Percentiles rank a stretch among this genome's conserved stretches.
Evolutionary conservation across 768 basidiomycete species (phyloP).

Genomic region (Hydnomerulius pinastri): DNA sequence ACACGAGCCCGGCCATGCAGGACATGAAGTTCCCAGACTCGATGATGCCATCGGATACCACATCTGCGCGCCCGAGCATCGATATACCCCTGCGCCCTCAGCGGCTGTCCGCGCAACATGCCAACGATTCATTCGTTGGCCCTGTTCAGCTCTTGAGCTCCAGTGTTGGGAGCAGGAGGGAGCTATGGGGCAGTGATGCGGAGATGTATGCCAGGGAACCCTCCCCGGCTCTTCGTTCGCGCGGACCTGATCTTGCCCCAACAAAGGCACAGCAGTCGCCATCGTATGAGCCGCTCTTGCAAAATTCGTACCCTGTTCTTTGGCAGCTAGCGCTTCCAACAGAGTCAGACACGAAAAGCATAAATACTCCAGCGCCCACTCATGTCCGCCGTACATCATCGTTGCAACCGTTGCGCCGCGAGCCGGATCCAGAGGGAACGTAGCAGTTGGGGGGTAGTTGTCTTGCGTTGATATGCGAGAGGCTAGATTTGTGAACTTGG

Average conservation of each 20-base stretch:
- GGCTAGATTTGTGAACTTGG: not conserved
- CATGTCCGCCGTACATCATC: constrained; percentile 9
- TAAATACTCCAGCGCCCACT: not conserved
- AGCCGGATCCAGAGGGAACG: constrained; percentile 10
- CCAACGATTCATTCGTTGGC: constrained; percentile 3
- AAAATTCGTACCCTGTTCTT: not conserved
- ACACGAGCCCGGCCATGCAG: not conserved
- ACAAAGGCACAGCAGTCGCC: constrained; percentile 16
- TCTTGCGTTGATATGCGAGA: not conserved
- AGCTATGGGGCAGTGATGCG: constrained; percentile 24
- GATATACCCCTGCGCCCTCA: constrained; percentile 25
- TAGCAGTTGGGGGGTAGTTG: not conserved
- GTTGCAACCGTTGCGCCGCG: constrained; percentile 28
- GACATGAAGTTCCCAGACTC: constrained; percentile 17
- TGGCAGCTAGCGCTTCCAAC: constrained; percentile 8
- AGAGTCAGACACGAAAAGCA: not conserved
- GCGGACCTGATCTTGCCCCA: constrained; percentile 5
- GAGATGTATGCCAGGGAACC: constrained; percentile 8
- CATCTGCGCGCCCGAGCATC: constrained; percentile 15
- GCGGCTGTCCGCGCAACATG: constrained; percentile 16
- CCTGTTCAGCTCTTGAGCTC: not conserved
- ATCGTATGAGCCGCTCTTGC: constrained; percentile 7
- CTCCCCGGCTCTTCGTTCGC: constrained; percentile 9
- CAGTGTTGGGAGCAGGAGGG: constrained; percentile 23
- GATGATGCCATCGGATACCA: constrained; percentile 8